phyloP scores from a whole-genome alignment of 495 filamentous ascomycete species.

The Clohesyomyces aquaticus region DNA sequence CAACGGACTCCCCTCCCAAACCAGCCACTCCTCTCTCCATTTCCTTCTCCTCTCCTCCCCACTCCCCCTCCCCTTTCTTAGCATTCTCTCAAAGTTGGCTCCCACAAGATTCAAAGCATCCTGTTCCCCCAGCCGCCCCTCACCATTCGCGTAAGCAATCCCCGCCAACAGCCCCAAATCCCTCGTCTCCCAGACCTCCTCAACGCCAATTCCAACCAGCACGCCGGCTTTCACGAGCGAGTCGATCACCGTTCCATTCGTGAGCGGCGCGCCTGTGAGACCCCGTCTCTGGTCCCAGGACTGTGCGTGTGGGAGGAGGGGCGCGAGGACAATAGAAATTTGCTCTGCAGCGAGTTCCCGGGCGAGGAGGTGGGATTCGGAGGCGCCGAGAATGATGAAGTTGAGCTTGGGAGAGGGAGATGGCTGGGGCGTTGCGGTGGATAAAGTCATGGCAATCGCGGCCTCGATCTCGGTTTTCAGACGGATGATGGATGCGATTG shows the following conservation, averaged over 20 bases:
- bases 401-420: not conserved
- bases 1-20: constrained; percentile 43
- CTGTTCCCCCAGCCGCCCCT: constrained; percentile 46
- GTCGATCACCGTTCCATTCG: constrained; percentile 56
- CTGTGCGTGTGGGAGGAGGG: constrained; percentile 33
- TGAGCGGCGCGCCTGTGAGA: constrained; percentile 42
- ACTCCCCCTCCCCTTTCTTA: constrained; percentile 48
- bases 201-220: constrained; percentile 50
- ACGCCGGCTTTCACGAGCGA: constrained; percentile 53
- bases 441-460: too few relatives aligned
- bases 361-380: constrained; percentile 41
- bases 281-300: constrained; percentile 42
- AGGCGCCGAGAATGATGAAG: constrained; percentile 39
- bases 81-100: constrained; percentile 54
- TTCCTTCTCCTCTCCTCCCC: constrained; percentile 3
- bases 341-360: constrained; percentile 31
- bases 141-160: constrained; percentile 54
- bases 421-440: too few relatives aligned
- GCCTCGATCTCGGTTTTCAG: constrained; percentile 40
- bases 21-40: constrained; percentile 24
- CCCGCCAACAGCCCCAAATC: constrained; percentile 55
- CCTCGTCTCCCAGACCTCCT: constrained; percentile 56
- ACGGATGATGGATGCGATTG: constrained; percentile 39
- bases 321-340: constrained; percentile 39
- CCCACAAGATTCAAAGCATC: constrained; percentile 53